Evolutionary conservation across 2,329 filamentous ascomycete species (phyloP).

Genomic region (Bisporella sp.): DNA sequence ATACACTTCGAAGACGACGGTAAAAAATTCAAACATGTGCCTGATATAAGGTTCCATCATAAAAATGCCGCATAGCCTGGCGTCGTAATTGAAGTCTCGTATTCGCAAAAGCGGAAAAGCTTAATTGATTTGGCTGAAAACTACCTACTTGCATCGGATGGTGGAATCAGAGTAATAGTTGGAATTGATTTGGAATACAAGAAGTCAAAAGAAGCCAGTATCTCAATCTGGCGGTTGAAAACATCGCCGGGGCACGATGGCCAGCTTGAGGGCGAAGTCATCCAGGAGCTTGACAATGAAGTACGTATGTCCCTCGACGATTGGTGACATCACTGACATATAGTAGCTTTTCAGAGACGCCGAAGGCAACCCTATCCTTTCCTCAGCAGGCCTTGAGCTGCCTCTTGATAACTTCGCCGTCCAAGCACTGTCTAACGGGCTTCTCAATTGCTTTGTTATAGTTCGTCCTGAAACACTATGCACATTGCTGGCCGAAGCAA

Average conservation of each 20-base stretch:
- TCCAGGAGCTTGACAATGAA: slow-evolving; percentile 12
- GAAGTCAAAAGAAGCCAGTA: slow-evolving; percentile 13
- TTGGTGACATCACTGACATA: slow-evolving; percentile 10
- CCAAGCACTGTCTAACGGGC: slow-evolving; percentile 7
- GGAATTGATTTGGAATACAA: slow-evolving; percentile 24
- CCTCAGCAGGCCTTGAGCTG: slow-evolving; percentile 8
- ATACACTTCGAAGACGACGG: slow-evolving; percentile 5
- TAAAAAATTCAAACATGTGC: slow-evolving; percentile 12
- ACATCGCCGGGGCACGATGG: slow-evolving; percentile 8
- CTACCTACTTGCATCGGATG: slow-evolving; percentile 21
- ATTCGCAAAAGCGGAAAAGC: too few species aligned
- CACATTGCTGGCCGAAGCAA: slow-evolving; percentile 9
- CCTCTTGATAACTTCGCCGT: slow-evolving; percentile 11
- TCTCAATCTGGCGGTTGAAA: slow-evolving; percentile 13
- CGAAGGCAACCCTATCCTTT: slow-evolving; percentile 12
- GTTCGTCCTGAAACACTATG: slow-evolving; percentile 10
- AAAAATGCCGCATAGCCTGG: slow-evolving; percentile 14
- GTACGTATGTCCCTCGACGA: slow-evolving; percentile 8
- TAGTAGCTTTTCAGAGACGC: slow-evolving; percentile 12
- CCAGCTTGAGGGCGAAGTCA: slow-evolving; percentile 11
- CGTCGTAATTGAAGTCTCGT: slow-evolving; percentile 22
- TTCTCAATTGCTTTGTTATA: slow-evolving; percentile 8
- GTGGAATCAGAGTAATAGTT: slow-evolving; percentile 21
- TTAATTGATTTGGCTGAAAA: slow-evolving; percentile 10
- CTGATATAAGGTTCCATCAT: slow-evolving; percentile 13